Evolutionary conservation across 2,329 filamentous ascomycete genomes (phyloP).

Genomic region (Trichoderma semiorbis): DNA sequence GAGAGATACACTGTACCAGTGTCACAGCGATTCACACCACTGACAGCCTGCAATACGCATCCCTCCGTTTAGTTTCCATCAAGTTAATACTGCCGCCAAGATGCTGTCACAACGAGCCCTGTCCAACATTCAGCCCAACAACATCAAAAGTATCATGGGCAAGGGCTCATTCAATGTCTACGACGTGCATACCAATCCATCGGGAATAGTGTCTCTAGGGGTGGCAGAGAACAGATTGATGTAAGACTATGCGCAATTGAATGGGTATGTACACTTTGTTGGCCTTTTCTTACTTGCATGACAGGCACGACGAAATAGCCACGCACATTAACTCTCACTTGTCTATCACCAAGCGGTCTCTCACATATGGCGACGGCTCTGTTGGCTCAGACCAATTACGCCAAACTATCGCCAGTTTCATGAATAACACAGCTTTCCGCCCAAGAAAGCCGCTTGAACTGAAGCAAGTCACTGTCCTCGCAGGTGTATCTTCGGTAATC

Average conservation of each 20-base stretch:
- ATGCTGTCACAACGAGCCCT: not conserved
- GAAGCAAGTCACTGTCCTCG: not conserved
- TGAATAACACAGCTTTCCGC: not conserved
- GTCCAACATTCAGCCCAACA: not conserved
- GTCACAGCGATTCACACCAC: not conserved
- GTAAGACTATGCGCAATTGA: not conserved
- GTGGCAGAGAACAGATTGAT: slow-evolving; percentile 1
- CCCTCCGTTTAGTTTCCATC: not conserved
- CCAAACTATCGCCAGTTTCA: not conserved
- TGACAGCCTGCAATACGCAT: not conserved
- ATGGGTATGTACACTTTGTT: not conserved
- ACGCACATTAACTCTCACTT: not conserved
- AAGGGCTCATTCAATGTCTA: not conserved
- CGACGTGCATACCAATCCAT: not conserved
- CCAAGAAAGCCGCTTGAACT: not conserved
- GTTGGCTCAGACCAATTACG: not conserved
- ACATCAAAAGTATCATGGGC: not conserved
- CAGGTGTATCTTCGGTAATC: not conserved
- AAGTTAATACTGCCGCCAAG: not conserved
- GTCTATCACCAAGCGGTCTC: not conserved
- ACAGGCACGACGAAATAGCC: not conserved
- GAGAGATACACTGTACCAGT: not conserved
- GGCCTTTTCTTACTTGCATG: not conserved
- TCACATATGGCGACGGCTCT: not conserved
- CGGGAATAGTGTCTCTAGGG: not conserved